Evolutionary conservation across 2,329 filamentous ascomycete genomes (phyloP), one percentile per base, ranked within the genome.

Genomic region (Cordyceps cicadae): DNA sequence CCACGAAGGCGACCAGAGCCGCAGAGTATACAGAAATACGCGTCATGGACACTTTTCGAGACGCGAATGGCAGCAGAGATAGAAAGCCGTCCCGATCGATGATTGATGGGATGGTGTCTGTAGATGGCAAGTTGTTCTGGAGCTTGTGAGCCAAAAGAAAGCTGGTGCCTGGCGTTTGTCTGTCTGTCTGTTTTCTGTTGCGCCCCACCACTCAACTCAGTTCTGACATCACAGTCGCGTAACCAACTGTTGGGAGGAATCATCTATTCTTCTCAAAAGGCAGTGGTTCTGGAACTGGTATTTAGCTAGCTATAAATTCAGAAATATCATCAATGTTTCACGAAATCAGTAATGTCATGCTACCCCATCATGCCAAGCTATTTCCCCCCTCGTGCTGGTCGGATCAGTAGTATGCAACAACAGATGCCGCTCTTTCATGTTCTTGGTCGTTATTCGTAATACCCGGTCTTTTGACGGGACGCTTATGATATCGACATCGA

Each of bases 21-120:
- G 72, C 67, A 61, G 69, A 70, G 64, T 80, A 80, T 43, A 79
- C 74, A 37, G 70, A 72, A 48, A 72, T 70, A 54, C 77, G 73
- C 43, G 77, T 79, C 77, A 80, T 79, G 61, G 60, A 66, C 56
- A 2, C 2, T 43, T 34, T 49, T 12, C 21, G 19, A 48, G 58
- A 2, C 43, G 32, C 12, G 9, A 9, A 15, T 0, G 15, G 17
- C 3, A 21, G 15, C 5, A 19, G 9, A 39, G 45, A 50, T 50
- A 21, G 9, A 9, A n/a, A 29, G n/a, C 2, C 50, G 54, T 19
- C 45, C 29, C 50, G 12, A 24, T 41, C 21, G 7, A 29, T 39
- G 14, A 45, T 26, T 4, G 8, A 21, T 24, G 29, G 26, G 32
- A 15, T 39, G 43, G 46, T 57, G 54, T 57, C 45, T 49, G 54